Evolutionary conservation across 805 yeast genomes (phyloP).

Genomic region (Starmerella kuoi): DNA sequence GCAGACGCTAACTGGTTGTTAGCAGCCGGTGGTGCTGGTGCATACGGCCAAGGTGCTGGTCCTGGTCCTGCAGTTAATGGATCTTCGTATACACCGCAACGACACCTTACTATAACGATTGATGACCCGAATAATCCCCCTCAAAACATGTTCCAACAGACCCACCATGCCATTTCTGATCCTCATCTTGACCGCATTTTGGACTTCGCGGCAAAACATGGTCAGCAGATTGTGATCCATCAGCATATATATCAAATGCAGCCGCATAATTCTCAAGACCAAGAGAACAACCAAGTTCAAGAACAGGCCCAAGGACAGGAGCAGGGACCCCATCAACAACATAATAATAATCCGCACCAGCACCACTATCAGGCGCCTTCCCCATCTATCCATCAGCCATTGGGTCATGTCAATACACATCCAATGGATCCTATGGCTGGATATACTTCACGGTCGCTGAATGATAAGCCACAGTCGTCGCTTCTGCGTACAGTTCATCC

Average conservation of each 20-base stretch:
- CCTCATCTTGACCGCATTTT: constrained; percentile 24
- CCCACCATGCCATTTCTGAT: constrained; percentile 22
- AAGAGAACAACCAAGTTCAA: background rate
- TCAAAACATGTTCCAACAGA: background rate
- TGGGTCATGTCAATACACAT: background rate
- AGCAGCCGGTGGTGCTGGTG: background rate
- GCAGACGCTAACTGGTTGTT: constrained; percentile 18
- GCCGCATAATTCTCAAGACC: background rate
- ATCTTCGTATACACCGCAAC: constrained; percentile 6
- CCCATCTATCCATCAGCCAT: background rate
- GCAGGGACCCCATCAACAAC: background rate
- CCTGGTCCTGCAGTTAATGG: constrained; percentile 1
- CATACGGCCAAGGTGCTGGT: background rate
- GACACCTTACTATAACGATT: constrained; percentile 17
- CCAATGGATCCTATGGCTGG: background rate
- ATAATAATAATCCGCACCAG: background rate
- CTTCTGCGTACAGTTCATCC: constrained; percentile 5
- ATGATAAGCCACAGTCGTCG: background rate
- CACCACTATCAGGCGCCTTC: background rate
- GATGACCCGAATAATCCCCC: constrained; percentile 9
- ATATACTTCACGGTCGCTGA: background rate
- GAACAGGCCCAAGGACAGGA: background rate
- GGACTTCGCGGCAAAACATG: constrained; percentile 20
- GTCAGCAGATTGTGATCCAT: constrained; percentile 47
- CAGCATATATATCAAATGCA: constrained; percentile 49